Conservation (phyloP, 768 basidiomycete genomes). For the Lactarius trivialis region DNA sequence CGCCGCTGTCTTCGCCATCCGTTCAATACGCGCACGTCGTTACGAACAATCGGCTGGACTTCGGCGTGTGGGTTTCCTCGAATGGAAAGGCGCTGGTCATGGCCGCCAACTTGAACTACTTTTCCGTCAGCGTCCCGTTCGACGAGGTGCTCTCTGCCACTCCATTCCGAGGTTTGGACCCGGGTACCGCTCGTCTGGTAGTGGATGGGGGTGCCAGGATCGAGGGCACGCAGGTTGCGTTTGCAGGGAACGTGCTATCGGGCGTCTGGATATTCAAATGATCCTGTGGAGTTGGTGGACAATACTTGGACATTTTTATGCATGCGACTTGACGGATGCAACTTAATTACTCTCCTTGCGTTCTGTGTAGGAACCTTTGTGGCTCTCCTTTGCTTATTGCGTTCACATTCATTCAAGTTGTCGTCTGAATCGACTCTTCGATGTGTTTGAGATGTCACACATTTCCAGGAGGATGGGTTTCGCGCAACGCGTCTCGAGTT, state of each 20-base stretch:
- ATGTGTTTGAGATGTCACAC: no score
- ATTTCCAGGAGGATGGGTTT: no score
- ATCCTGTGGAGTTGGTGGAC: not conserved
- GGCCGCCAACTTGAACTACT: conserved; percentile 17
- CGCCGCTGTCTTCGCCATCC: conserved; percentile 3
- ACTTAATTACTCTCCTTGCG: not conserved
- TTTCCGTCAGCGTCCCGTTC: not conserved
- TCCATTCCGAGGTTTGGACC: not conserved
- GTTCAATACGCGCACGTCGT: conserved; percentile 7
- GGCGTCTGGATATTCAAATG: conserved; percentile 11
- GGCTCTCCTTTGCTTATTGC: not conserved
- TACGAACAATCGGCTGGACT: conserved; percentile 3
- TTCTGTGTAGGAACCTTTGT: not conserved
- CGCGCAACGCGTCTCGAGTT: no score
- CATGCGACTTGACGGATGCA: not conserved
- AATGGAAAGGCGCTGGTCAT: conserved; percentile 3
- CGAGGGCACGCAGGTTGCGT: not conserved
- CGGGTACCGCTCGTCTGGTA: not conserved
- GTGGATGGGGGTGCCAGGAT: conserved; percentile 7
- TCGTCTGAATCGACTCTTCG: not conserved
- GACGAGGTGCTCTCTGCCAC: not conserved
- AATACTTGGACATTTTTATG: no score
- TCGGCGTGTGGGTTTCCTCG: conserved; percentile 14
- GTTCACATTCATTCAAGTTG: no score
- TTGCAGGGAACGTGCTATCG: not conserved